These are phyloP conservation scores for Lobulomyces angularis DNA, from an alignment of 192 early-diverging fungal genomes.

Conservation along the genomic window DNA sequence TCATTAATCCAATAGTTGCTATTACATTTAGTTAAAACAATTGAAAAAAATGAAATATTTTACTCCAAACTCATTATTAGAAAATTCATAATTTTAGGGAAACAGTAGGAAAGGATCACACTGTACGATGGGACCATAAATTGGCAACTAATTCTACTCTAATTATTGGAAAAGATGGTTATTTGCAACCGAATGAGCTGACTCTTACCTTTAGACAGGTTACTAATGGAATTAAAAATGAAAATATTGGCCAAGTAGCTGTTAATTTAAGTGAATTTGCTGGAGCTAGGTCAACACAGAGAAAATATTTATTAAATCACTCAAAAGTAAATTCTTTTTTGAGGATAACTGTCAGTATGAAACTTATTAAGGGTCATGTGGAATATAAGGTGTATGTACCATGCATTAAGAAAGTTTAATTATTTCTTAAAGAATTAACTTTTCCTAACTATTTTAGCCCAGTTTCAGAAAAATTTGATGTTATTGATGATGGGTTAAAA, in stretches of 20 bases:
- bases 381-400: slow-evolving; percentile 12
- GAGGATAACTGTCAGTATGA: slow-evolving; percentile 37
- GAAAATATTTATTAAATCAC: slow-evolving; percentile 52
- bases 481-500: no score
- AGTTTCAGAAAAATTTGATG: no score
- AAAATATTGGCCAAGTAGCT: slow-evolving; percentile 51
- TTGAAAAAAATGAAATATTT: no score
- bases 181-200: slow-evolving; percentile 63
- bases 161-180: slow-evolving; percentile 59
- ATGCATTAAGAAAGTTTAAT: no score
- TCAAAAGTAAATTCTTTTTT: slow-evolving; percentile 69
- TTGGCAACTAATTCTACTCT: slow-evolving; percentile 41
- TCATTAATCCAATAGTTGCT: no score
- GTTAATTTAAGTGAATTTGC: slow-evolving; percentile 77
- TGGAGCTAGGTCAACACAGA: slow-evolving; percentile 27
- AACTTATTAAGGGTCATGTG: slow-evolving; percentile 16
- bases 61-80: no score
- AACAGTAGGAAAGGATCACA: slow-evolving; percentile 24
- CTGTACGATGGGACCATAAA: slow-evolving; percentile 51
- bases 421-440: no score
- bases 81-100: slow-evolving; percentile 7
- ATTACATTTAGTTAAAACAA: no score
- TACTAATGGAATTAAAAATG: slow-evolving; percentile 31
- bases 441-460: no score
- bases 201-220: slow-evolving; percentile 58